Evolutionary conservation across 208 protist species (phyloP), one percentile per base, ranked within the genome.

Genomic region (Trypanosoma brucei): DNA sequence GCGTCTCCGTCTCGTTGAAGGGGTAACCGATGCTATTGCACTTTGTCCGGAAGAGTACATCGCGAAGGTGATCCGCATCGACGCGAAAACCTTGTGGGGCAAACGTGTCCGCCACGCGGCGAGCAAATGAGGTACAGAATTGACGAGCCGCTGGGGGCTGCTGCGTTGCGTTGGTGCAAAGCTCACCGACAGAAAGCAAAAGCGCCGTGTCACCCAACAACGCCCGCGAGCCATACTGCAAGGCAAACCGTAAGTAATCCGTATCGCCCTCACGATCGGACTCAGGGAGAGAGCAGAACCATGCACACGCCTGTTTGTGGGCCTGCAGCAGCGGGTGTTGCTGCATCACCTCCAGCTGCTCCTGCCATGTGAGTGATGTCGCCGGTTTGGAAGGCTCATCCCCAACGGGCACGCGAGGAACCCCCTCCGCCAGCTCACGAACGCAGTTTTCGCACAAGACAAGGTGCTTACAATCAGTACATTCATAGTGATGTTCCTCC

Each of bases 1-100:
- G 70, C 11, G 87, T 94, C 34, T 82, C 71, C 30, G 66, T 38
- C 3, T 77, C 38, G 37, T 70, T 84, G 64, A 91, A 94, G 0
- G 87, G 87, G 45, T 90, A 94, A 33, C 87, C 87, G 40, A 94
- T 64, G 61, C 81, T 88, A 71, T 94, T 94, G 60, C 74, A 82
- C 51, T 79, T 76, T 2, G 79, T 84, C 31, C 77, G 79, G 9
- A 88, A 58, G 11, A 94, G 71, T 11, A 86, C 68, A 22, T 85
- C 80, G 22, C 67, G 62, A 45, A 94, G 70, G 51, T 81, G 72
- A 14, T 81, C 72, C 62, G 63, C 70, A 11, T 66, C n/a, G 6
- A 94, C 70, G 9, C 72, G 58, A 71, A 11, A 74, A 8, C 64
- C 68, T 3, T 63, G 35, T 34, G 52, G 42, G 13, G 50, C 65